A percentile compares a stretch with the other conserved stretches of the same genome.
phyloP scores from a whole-genome alignment of 2,329 filamentous ascomycete genomes.

The Colletotrichum filicis region DNA sequence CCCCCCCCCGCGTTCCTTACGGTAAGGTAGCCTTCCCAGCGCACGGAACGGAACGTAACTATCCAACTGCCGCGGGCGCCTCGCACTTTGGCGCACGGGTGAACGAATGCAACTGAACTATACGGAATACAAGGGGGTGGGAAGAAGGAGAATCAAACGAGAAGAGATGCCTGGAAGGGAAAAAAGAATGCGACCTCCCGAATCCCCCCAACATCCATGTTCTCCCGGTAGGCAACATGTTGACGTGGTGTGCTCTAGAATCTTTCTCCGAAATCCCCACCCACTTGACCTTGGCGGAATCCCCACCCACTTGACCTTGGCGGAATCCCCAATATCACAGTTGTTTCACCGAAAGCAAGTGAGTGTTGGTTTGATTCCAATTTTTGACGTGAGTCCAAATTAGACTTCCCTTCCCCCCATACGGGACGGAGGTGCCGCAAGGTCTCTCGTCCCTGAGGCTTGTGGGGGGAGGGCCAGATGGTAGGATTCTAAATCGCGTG shows the following conservation, averaged over 20 bases:
- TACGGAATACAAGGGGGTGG: not conserved
- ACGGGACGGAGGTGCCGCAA: not conserved
- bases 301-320: not conserved
- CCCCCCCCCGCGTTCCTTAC: not conserved
- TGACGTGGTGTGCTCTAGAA: not conserved
- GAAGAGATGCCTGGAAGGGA: not conserved
- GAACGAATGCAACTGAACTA: not conserved
- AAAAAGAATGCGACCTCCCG: not conserved
- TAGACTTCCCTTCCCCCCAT: not conserved
- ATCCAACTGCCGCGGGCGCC: not conserved
- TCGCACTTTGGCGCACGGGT: not conserved
- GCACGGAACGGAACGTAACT: not conserved
- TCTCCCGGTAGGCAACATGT: not conserved
- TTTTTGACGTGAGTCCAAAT: not conserved
- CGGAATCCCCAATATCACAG: not conserved
- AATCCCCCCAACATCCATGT: no score
- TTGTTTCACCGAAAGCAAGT: not conserved
- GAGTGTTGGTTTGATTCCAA: not conserved
- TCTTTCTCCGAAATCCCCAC: not conserved
- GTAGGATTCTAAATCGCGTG: not conserved
- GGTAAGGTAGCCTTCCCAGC: not conserved
- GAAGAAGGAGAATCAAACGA: not conserved
- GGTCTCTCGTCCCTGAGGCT: not conserved
- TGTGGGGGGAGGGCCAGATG: not conserved
- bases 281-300: no score